Base-by-base conservation (phyloP, 805 yeast species). In the Candida multigemmis region DNA sequence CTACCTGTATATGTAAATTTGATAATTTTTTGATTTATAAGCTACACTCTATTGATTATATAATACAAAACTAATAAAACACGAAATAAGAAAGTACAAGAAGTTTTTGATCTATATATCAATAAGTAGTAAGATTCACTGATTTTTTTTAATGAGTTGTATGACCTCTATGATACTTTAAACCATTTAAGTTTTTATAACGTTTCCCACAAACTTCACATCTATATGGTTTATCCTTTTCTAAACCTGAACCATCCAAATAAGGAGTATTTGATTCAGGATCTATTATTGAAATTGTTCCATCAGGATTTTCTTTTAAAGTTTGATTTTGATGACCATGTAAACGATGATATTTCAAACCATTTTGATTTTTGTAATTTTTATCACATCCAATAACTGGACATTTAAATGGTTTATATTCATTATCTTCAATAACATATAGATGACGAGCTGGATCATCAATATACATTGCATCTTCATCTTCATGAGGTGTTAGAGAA, bases 201-300 rank as follows among this genome's bases (percentile, higher is more conserved):
- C 98, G 65, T 58, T 89, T 91, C 33, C 97, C 97, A 60, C 98
- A 91, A 22, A 89, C 95, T 59, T 91, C 97, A 58, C 98, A 91
- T 48, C 96, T 71, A 54, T 89, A 91, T 20, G 98, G 98, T 61
- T 91, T 91, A 62, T 91, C 98, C 63, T 85, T 87, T 54, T 91
- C 98, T 72, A 85, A 71, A 13, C 87, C 94, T 56, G 85, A 79
- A 4, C 94, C 94, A 51, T 89, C 95, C 21, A 89, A 83, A 49
- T 83, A 84, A 7, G 95, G 94, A 31, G 86, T 72, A 46, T 84
- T 85, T 20, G 77, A 68, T 46, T 77, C 84, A 8, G 98, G 98
- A 53, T 91, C 96, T 34, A 89, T 81, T 21, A 89, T 86, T 24
- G 89, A 78, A 40, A 78, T 81, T 2, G 95, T 77, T 4, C 98